Evolutionary conservation across 2,329 filamentous ascomycete species (phyloP).

Genomic region (Leptographium radiaticola): DNA sequence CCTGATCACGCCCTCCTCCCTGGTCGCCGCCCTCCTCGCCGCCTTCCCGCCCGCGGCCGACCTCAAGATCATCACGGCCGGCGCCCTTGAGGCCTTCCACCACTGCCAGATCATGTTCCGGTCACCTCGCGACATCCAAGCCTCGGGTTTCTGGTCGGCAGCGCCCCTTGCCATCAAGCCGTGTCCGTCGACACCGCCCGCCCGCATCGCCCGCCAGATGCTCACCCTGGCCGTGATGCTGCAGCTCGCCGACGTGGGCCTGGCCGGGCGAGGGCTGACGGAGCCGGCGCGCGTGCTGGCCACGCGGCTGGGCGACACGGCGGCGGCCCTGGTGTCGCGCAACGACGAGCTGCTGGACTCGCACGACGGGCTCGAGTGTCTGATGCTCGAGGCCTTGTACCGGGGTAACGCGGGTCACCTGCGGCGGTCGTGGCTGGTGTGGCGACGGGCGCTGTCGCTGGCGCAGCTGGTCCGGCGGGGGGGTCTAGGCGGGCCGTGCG

Average conservation of each 20-base stretch:
- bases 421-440: conserved; percentile 29
- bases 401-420: conserved; percentile 33
- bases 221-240: conserved; percentile 19
- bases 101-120: conserved; percentile 5
- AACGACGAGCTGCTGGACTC: conserved; percentile 32
- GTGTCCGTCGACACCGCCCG: conserved; percentile 14
- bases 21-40: conserved; percentile 2
- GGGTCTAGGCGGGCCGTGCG: conserved; percentile 7
- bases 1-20: not conserved
- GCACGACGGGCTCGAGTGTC: conserved; percentile 34
- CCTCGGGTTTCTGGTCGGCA: conserved; percentile 2
- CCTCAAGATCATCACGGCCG: conserved; percentile 3
- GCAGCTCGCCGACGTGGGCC: conserved; percentile 14
- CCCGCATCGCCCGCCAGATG: conserved; percentile 19
- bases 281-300: conserved; percentile 7
- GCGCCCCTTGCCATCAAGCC: not conserved
- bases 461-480: conserved; percentile 10
- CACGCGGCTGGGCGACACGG: conserved; percentile 3
- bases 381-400: conserved; percentile 34
- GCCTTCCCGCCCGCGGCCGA: conserved; percentile 4
- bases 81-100: conserved; percentile 1
- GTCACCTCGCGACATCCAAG: conserved; percentile 1
- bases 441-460: conserved; percentile 27
- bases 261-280: conserved; percentile 10
- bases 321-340: conserved; percentile 23